A percentile compares a stretch with the other conserved stretches of the same genome.
phyloP scores from a whole-genome alignment of 2,329 filamentous ascomycete genomes.

The Graphiopsis chlorocephala region DNA sequence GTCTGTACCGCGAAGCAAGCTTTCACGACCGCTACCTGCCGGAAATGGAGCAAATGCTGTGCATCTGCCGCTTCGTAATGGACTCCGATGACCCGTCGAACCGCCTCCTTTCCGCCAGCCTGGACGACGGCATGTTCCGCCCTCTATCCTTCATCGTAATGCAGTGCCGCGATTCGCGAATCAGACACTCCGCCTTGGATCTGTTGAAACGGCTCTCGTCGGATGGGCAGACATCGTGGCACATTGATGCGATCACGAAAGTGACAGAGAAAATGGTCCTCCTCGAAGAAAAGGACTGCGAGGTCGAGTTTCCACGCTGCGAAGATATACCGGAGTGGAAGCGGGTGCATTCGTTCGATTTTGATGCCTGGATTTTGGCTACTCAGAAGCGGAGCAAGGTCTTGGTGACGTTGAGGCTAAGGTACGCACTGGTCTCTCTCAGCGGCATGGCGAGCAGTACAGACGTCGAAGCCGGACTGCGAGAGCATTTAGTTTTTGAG shows the following conservation, averaged over 20 bases:
- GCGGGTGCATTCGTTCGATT: constrained; percentile 26
- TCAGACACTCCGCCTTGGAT: constrained; percentile 27
- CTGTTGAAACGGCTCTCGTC: constrained; percentile 26
- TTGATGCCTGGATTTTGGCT: constrained; percentile 26
- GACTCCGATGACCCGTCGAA: constrained; percentile 28
- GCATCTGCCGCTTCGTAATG: constrained; percentile 30
- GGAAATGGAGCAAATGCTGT: constrained; percentile 33
- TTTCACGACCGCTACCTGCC: constrained; percentile 27
- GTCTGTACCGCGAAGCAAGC: constrained; percentile 27
- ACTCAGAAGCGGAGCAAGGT: constrained; percentile 20
- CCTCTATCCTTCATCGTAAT: constrained; percentile 29
- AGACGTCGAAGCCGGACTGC: too few species aligned
- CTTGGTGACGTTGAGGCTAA: constrained; percentile 21
- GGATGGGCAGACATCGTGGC: constrained; percentile 27
- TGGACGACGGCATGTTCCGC: constrained; percentile 33
- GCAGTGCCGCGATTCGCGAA: constrained; percentile 30
- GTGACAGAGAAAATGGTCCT: constrained; percentile 24
- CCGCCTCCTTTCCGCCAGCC: constrained; percentile 28
- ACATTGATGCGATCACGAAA: constrained; percentile 28
- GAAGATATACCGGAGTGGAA: constrained; percentile 33
- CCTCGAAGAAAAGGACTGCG: constrained; percentile 27
- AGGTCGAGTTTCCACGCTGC: constrained; percentile 21
- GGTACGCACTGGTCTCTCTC: too few species aligned
- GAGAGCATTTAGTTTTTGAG: too few species aligned
- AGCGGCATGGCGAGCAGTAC: too few species aligned